A percentile compares a stretch with the other conserved stretches of the same genome.
Evolutionary conservation across 83 land plant species (phyloP).

Genomic region (Thuja plicata): DNA sequence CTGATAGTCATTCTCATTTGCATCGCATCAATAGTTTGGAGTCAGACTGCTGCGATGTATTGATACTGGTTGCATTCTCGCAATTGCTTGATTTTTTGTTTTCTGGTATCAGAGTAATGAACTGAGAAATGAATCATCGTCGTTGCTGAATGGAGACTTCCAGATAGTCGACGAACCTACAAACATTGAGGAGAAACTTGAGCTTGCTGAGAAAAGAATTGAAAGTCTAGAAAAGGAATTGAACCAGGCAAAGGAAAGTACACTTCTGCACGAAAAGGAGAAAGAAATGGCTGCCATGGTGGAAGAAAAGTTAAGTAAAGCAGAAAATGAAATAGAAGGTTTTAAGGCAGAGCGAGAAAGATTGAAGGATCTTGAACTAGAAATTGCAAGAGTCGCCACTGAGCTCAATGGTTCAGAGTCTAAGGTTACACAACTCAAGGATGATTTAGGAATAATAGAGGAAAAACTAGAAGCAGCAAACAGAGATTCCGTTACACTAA

Average conservation of each 20-base stretch:
- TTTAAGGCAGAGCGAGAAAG: constrained; percentile 38
- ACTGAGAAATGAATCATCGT: not conserved
- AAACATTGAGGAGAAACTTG: constrained; percentile 9
- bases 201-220: constrained; percentile 5
- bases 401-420: constrained; percentile 38
- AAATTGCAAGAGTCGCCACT: constrained; percentile 27
- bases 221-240: constrained; percentile 10
- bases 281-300: not conserved
- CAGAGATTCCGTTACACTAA: not conserved
- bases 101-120: constrained; percentile 2
- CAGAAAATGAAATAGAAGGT: constrained; percentile 7
- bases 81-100: constrained; percentile 11
- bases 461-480: constrained; percentile 33
- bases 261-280: not conserved
- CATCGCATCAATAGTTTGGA: not conserved
- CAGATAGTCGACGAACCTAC: not conserved
- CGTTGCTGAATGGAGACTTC: constrained; percentile 13
- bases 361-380: constrained; percentile 37
- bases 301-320: constrained; percentile 2
- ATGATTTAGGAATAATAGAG: constrained; percentile 23
- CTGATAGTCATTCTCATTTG: not conserved
- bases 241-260: not conserved
- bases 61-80: not conserved
- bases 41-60: not conserved
- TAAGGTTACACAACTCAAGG: constrained; percentile 27